These are phyloP conservation scores for Zasmidium citrigriseum DNA, from an alignment of 2,329 filamentous ascomycete species.

Conservation along the genomic window DNA sequence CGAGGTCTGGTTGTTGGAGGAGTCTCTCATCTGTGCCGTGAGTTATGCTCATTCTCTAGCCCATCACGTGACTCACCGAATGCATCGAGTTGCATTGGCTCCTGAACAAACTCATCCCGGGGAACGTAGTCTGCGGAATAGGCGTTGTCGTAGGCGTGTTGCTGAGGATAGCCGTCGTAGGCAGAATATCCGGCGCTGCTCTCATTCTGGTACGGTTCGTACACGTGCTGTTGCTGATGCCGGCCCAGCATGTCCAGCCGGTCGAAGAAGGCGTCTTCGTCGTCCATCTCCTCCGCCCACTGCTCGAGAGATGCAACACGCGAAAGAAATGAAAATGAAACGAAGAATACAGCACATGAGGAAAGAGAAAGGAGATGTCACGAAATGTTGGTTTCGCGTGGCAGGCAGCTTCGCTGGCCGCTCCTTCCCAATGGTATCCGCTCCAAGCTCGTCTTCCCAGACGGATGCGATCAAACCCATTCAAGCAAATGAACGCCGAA, in stretches of 20 bases:
- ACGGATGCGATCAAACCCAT: not conserved
- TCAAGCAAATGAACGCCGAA: not conserved
- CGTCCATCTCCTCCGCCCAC: constrained; percentile 20
- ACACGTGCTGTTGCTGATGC: constrained; percentile 15
- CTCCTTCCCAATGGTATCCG: constrained; percentile 4
- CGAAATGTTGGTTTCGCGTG: constrained; percentile 1
- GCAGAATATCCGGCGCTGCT: constrained; percentile 8
- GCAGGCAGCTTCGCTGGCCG: constrained; percentile 11
- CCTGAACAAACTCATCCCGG: constrained; percentile 14
- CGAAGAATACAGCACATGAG: not conserved
- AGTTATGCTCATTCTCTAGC: constrained; percentile 1
- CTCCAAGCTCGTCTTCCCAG: not conserved
- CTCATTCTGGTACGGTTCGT: constrained; percentile 1
- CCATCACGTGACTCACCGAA: constrained; percentile 44
- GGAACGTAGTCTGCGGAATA: constrained; percentile 1
- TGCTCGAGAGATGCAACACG: not conserved
- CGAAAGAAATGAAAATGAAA: not conserved
- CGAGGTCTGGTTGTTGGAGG: constrained; percentile 34
- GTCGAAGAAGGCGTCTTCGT: constrained; percentile 23
- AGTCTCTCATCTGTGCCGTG: constrained; percentile 37
- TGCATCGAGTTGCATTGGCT: constrained; percentile 42
- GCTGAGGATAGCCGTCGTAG: constrained; percentile 11
- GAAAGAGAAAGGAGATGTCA: not conserved
- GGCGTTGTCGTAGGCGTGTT: not conserved
- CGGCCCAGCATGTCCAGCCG: constrained; percentile 29